Base-by-base conservation (phyloP, 1,284 basidiomycete species). In the Apiotrichum domesticum region DNA sequence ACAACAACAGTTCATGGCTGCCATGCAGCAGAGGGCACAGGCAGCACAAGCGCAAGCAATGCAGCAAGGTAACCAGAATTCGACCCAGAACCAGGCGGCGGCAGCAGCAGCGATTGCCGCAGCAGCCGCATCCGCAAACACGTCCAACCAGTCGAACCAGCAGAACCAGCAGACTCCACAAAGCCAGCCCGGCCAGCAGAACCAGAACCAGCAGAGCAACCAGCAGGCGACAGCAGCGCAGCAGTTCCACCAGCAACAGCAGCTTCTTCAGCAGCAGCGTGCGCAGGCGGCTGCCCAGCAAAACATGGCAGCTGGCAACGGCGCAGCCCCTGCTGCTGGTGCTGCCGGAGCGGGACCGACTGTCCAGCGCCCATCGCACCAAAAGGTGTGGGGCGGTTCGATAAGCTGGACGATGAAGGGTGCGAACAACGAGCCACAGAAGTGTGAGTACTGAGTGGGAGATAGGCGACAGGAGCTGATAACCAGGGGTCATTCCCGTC, bases 391-490 rank as follows among this genome's bases (percentile, higher is more conserved):
- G 61, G 34, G 48, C 3, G 61, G 61, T 7, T 52, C 52, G 2
- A 54, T 62, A 52, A 62, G 61, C 57, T 58, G 54, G 55, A 55
- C 40, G 13, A 54, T 62, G 54, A 46, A 51, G 50, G 46, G 43
- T 1, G 40, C 50, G 33, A 57, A 61, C 33, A 56, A 55, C 44
- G 51, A 46, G 48, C 35, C 54, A 1, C 51, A 52, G 39, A 59
- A 55, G 39, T 55, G 51, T 54, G 44, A 48, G 52, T 55, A 7
- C 4, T 21, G 11, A 32, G 10, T 7, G 14, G 29, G 29, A 29
- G 29, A 29, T 29, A n/a, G n/a, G 37, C 37, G 29, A 14, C 9
- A 13, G n/a, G 6, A 39, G 54, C 55, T 56, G 15, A 56, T 48
- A 29, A 9, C 6, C 37, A 57, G 56, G 53, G 54, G 51, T 59